Evolutionary conservation across 805 yeast genomes (phyloP).

Genomic region (Ogataea paraovalis): DNA sequence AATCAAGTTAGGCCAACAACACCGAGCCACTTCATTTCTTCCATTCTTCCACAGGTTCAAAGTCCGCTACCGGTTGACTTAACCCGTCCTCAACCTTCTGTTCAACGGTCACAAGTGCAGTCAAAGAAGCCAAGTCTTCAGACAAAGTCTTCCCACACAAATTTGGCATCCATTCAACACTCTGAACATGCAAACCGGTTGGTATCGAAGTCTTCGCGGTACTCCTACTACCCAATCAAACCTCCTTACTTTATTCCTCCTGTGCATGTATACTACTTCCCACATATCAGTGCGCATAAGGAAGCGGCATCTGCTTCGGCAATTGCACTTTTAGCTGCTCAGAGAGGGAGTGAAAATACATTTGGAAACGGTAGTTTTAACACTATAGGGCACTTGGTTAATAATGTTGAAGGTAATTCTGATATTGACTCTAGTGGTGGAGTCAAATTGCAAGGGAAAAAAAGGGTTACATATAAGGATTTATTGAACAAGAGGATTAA

Average conservation of each 20-base stretch:
- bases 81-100: background rate
- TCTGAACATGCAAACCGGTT: background rate
- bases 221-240: conserved; percentile 44
- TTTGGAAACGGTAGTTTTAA: background rate
- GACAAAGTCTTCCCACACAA: background rate
- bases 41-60: background rate
- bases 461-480: background rate
- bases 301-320: conserved; percentile 3
- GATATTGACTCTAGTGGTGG: background rate
- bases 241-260: conserved; percentile 48
- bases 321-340: background rate
- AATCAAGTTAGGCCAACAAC: background rate
- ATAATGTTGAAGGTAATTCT: background rate
- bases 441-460: background rate
- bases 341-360: background rate
- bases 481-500: background rate
- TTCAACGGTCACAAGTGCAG: background rate
- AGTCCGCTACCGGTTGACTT: background rate
- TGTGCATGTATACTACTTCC: conserved; percentile 45
- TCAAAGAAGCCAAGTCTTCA: background rate
- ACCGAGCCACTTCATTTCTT: background rate
- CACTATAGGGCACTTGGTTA: background rate
- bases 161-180: background rate
- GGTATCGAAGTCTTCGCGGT: conserved; percentile 13
- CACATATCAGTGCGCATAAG: conserved; percentile 42